Evolutionary conservation across 2,329 filamentous ascomycete species (phyloP).

Genomic region (Botrytis squamosa): DNA sequence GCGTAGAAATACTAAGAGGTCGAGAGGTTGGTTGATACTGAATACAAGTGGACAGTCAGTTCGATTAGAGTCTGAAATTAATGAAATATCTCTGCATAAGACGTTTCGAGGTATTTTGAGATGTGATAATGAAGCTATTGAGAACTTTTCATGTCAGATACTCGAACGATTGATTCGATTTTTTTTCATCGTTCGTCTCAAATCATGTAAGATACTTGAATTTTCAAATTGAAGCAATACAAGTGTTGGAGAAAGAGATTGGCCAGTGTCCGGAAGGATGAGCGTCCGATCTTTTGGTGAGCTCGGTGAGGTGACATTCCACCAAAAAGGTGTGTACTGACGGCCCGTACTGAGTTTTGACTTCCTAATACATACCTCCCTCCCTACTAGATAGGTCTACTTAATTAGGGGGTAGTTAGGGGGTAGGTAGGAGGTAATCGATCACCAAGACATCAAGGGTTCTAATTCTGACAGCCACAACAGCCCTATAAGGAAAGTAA

Average conservation of each 20-base stretch:
- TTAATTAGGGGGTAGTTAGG: neutral
- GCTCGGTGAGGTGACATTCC: neutral
- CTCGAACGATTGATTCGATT: neutral
- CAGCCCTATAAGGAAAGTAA: constrained; percentile 13
- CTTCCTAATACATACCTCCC: neutral
- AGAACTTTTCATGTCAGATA: constrained; percentile 1
- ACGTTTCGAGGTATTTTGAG: constrained; percentile 11
- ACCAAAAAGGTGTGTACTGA: neutral
- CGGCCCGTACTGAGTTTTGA: neutral
- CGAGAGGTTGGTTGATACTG: neutral
- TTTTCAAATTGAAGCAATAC: neutral
- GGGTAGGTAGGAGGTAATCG: neutral
- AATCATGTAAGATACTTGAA: neutral
- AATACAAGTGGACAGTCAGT: neutral
- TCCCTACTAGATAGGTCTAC: neutral
- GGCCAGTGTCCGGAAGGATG: constrained; percentile 28
- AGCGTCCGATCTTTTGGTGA: constrained; percentile 25
- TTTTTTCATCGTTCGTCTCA: constrained; percentile 3
- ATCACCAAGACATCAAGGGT: constrained; percentile 5
- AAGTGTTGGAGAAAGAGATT: constrained; percentile 27
- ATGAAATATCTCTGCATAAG: constrained; percentile 4
- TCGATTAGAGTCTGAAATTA: constrained; percentile 5
- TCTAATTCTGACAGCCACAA: constrained; percentile 17
- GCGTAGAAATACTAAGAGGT: neutral
- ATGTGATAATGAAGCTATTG: neutral